Conservation (phyloP, 75 land plant genomes). For the Selaginella moellendorffii region DNA sequence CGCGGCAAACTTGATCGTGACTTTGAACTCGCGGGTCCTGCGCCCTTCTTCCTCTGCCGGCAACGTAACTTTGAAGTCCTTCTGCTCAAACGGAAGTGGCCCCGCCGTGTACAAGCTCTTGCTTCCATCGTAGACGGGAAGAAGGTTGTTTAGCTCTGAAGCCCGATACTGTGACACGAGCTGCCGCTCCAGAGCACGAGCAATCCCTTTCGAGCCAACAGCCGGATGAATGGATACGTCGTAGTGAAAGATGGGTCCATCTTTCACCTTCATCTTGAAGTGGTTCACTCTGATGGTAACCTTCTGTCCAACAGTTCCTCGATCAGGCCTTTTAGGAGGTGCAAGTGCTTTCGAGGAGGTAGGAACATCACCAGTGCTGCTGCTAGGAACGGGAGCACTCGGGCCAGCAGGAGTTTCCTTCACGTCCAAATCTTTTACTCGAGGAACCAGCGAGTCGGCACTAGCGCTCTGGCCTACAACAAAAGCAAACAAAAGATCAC, state of each 20-base stretch:
- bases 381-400: no score
- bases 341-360: constrained; percentile 1
- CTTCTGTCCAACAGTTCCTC: constrained; percentile 39
- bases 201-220: constrained; percentile 47
- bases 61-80: no score
- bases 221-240: constrained; percentile 50
- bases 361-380: no score
- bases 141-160: no score
- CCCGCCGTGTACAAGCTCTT: constrained; percentile 49
- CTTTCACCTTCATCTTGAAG: constrained; percentile 42
- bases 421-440: no score
- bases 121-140: constrained; percentile 66
- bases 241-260: constrained; percentile 49
- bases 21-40: no score
- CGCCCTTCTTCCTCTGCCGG: no score
- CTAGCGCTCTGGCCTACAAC: no score
- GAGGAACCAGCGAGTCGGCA: no score
- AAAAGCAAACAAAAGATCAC: no score
- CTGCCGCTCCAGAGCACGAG: constrained; percentile 48
- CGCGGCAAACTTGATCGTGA: no score
- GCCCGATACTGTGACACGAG: constrained; percentile 32
- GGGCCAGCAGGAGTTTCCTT: no score
- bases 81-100: constrained; percentile 38
- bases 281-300: constrained; percentile 63
- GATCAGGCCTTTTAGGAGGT: constrained; percentile 11